These are phyloP conservation scores for Agrocybe praecox DNA, from an alignment of 768 basidiomycete genomes.

Conservation along the genomic window DNA sequence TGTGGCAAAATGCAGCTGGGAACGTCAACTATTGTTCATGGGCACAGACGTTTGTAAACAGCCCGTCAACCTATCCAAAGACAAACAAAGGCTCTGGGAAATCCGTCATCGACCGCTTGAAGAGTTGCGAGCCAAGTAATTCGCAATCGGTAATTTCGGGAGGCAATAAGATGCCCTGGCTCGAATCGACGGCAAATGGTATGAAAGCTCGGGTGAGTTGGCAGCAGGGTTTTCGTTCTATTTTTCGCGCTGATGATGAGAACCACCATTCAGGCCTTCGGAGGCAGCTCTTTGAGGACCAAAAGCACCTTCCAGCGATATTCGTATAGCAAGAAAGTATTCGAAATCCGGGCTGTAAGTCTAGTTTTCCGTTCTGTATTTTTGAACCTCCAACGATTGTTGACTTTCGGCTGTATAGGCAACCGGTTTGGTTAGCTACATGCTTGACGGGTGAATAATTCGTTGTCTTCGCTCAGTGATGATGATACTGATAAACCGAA, in stretches of 20 bases:
- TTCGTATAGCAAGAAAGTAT: slow-evolving; percentile 6
- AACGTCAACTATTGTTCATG: too few relatives aligned
- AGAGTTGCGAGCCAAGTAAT: slow-evolving; percentile 4
- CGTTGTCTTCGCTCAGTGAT: too few relatives aligned
- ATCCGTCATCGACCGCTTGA: slow-evolving; percentile 2
- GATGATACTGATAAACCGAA: too few relatives aligned
- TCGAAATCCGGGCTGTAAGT: not conserved
- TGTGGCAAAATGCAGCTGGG: too few relatives aligned
- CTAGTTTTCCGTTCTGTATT: too few relatives aligned
- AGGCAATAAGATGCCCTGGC: not conserved
- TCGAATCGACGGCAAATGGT: slow-evolving; percentile 1
- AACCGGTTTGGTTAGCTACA: too few relatives aligned
- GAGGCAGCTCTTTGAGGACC: not conserved
- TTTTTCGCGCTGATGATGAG: too few relatives aligned
- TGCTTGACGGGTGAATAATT: too few relatives aligned
- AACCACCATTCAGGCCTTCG: not conserved
- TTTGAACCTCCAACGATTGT: too few relatives aligned
- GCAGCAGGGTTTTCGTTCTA: too few relatives aligned
- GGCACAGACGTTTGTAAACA: too few relatives aligned
- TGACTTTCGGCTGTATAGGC: too few relatives aligned
- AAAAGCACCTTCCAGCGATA: not conserved
- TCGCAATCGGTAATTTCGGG: not conserved
- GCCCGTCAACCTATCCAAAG: not conserved
- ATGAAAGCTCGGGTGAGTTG: not conserved
- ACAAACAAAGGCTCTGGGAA: not conserved